Evolutionary conservation across 2,329 filamentous ascomycete species (phyloP).

Genomic region (Clonostachys solani): DNA sequence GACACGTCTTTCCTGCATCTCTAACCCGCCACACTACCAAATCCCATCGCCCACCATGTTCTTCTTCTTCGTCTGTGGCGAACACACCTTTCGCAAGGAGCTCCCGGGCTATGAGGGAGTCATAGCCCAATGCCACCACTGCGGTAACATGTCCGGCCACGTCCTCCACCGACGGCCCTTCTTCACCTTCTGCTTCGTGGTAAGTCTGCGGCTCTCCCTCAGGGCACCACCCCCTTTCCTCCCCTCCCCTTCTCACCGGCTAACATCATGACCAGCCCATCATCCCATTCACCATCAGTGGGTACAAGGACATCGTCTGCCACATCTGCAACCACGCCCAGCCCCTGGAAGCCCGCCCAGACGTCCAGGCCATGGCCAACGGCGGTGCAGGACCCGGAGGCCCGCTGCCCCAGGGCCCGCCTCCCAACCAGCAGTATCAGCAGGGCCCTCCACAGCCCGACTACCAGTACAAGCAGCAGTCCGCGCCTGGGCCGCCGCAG

Average conservation of each 20-base stretch:
- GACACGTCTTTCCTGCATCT: not conserved
- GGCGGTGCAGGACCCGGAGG: constrained; percentile 21
- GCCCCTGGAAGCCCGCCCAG: constrained; percentile 52
- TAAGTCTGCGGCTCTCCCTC: constrained; percentile 25
- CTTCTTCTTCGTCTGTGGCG: constrained; percentile 58
- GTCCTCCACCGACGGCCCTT: constrained; percentile 64
- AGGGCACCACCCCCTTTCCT: not conserved
- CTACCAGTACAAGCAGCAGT: constrained; percentile 7
- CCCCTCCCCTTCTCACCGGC: not conserved
- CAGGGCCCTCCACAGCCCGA: constrained; percentile 3
- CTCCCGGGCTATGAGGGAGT: constrained; percentile 58
- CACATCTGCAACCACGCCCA: constrained; percentile 75
- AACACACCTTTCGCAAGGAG: constrained; percentile 56
- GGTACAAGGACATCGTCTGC: constrained; percentile 67
- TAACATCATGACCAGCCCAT: constrained; percentile 45
- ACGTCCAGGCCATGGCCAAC: constrained; percentile 48
- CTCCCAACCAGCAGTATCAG: constrained; percentile 8
- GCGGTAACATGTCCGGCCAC: constrained; percentile 57
- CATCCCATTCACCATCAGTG: constrained; percentile 64
- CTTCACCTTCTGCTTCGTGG: constrained; percentile 78
- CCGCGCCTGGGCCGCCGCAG: not conserved
- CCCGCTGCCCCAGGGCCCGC: constrained; percentile 16
- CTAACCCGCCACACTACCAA: not conserved
- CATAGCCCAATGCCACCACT: constrained; percentile 61
- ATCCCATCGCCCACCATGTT: constrained; percentile 38